phyloP scores from a whole-genome alignment of 306 rosid species.

The Cucumis cinereus region DNA sequence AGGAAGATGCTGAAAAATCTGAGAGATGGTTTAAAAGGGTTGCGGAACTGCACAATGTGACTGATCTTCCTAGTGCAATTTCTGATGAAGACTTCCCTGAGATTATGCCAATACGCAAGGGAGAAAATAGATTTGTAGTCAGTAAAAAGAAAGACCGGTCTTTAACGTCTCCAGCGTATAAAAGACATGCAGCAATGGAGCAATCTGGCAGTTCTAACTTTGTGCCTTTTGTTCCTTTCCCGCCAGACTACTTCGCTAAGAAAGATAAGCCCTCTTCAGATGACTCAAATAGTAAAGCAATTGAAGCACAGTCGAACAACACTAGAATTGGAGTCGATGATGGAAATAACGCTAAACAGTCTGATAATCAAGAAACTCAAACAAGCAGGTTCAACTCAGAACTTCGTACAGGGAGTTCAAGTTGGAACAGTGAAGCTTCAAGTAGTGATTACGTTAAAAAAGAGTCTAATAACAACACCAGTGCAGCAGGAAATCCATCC shows the following conservation, averaged over 20 bases:
- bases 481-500: slow-evolving; percentile 19
- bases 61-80: slow-evolving; percentile 45
- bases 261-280: slow-evolving; percentile 35
- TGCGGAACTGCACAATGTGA: slow-evolving; percentile 62
- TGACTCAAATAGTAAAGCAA: slow-evolving; percentile 17
- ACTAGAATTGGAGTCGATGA: slow-evolving; percentile 8
- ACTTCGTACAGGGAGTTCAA: slow-evolving; percentile 16
- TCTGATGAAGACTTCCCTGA: slow-evolving; percentile 85
- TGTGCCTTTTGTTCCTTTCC: slow-evolving; percentile 92
- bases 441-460: slow-evolving; percentile 5
- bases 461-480: slow-evolving; percentile 12
- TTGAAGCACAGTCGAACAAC: slow-evolving; percentile 19
- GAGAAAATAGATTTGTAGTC: slow-evolving; percentile 81
- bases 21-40: slow-evolving; percentile 84
- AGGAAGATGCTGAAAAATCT: slow-evolving; percentile 66
- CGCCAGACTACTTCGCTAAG: slow-evolving; percentile 76
- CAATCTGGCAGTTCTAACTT: slow-evolving; percentile 49
- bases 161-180: slow-evolving; percentile 71
- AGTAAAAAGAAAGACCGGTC: slow-evolving; percentile 87
- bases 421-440: slow-evolving; percentile 12
- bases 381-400: slow-evolving; percentile 14
- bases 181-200: slow-evolving; percentile 61
- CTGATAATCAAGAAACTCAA: slow-evolving; percentile 12
- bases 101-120: slow-evolving; percentile 90
- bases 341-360: slow-evolving; percentile 6